Conservation (phyloP, 2,329 filamentous ascomycete genomes). For the Diaporthe eres region DNA sequence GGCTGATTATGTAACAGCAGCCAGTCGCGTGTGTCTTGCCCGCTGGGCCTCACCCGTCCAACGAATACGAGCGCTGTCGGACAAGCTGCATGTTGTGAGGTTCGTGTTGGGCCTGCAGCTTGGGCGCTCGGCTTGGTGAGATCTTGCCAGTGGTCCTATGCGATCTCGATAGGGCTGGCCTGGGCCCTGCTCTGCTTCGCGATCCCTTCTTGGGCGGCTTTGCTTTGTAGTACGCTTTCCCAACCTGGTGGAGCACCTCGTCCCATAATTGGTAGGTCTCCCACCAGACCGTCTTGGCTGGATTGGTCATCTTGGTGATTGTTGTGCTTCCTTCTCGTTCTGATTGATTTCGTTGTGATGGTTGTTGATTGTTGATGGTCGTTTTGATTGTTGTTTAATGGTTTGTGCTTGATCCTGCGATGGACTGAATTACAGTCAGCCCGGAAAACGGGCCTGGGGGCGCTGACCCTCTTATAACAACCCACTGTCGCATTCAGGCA, state of each 20-base stretch:
- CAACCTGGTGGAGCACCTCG: conserved; percentile 55
- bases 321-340: neutral
- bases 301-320: conserved; percentile 36
- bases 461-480: conserved; percentile 3
- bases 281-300: conserved; percentile 47
- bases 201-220: conserved; percentile 21
- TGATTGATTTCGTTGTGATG: neutral
- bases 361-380: neutral
- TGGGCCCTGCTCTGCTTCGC: conserved; percentile 9
- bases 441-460: neutral
- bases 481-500: neutral
- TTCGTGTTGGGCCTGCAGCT: conserved; percentile 8
- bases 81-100: conserved; percentile 32
- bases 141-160: neutral
- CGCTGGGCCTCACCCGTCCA: neutral
- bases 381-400: neutral
- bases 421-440: neutral
- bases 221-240: conserved; percentile 54
- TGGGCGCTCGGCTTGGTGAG: neutral
- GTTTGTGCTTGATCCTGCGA: neutral
- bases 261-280: conserved; percentile 57
- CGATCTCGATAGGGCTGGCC: conserved; percentile 19
- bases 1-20: neutral
- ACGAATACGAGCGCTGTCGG: conserved; percentile 23
- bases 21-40: neutral